phyloP scores from a whole-genome alignment of 192 early-diverging fungal species.

The Backusella macrospora region DNA sequence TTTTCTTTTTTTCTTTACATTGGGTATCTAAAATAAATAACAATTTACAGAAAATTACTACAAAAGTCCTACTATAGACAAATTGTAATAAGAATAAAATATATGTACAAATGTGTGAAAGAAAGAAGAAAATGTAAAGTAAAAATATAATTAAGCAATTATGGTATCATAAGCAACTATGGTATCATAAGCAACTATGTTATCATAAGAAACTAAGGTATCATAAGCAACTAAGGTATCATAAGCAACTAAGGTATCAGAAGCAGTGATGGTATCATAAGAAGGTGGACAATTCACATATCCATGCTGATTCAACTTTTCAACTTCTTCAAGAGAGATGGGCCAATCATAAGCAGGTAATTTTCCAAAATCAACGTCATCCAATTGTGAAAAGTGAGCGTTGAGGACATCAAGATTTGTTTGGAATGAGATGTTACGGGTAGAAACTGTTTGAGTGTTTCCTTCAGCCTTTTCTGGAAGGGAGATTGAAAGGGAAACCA shows the following conservation, averaged over 20 bases:
- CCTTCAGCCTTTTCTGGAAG: neutral
- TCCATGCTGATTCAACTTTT: slow-evolving; percentile 13
- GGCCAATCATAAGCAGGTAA: slow-evolving; percentile 8
- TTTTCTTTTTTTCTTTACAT: neutral
- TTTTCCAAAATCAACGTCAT: neutral
- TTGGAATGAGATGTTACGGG: slow-evolving; percentile 10
- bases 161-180: too few species aligned
- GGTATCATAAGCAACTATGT: too few species aligned
- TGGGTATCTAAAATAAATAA: neutral
- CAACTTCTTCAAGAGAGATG: slow-evolving; percentile 9
- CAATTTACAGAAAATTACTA: slow-evolving; percentile 17
- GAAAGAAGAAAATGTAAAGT: too few species aligned
- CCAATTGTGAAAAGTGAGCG: neutral
- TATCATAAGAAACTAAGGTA: too few species aligned
- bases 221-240: neutral
- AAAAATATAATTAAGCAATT: too few species aligned
- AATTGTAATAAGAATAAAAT: neutral
- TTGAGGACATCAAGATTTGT: neutral
- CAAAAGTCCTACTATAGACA: slow-evolving; percentile 19
- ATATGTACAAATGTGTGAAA: too few species aligned
- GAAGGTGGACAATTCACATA: neutral
- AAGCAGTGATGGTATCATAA: neutral
- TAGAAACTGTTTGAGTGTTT: neutral
- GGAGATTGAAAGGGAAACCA: slow-evolving; percentile 5
- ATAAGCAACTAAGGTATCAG: neutral